Evolutionary conservation across 2,329 filamentous ascomycete genomes (phyloP).

Genomic region (Pestalotiopsis fici): DNA sequence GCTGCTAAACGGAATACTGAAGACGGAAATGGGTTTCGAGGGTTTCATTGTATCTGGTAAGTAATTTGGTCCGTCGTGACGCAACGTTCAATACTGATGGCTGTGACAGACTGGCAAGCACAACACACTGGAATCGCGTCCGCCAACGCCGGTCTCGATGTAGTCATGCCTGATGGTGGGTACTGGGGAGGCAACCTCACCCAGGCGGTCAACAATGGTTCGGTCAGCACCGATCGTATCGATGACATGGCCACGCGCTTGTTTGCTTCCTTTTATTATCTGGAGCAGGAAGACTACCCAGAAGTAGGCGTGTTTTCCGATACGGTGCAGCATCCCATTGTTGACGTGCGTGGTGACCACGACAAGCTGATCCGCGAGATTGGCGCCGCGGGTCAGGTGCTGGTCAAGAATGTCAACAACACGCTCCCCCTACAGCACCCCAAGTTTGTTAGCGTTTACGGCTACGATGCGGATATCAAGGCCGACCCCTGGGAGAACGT

Average conservation of each 20-base stretch:
- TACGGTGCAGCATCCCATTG: conserved; percentile 59
- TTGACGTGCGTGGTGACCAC: conserved; percentile 76
- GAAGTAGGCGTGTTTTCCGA: conserved; percentile 38
- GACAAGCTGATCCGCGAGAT: conserved; percentile 71
- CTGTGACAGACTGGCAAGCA: conserved; percentile 1
- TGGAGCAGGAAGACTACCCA: conserved; percentile 43
- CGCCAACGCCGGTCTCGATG: conserved; percentile 21
- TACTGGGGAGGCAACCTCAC: conserved; percentile 56
- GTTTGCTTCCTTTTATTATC: conserved; percentile 75
- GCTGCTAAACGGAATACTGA: conserved; percentile 78
- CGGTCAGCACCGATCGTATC: conserved; percentile 73
- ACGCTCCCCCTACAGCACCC: conserved; percentile 20
- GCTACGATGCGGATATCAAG: conserved; percentile 39
- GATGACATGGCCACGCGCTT: conserved; percentile 87
- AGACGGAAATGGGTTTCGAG: conserved; percentile 85
- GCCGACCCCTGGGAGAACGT: conserved; percentile 38
- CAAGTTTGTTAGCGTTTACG: conserved; percentile 13
- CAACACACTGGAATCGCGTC: conserved; percentile 34
- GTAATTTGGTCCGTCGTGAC: not conserved
- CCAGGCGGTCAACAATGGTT: conserved; percentile 75
- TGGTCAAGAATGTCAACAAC: conserved; percentile 71
- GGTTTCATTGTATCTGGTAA: conserved; percentile 64
- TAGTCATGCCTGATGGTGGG: conserved; percentile 9
- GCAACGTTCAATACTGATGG: not conserved
- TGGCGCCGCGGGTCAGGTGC: conserved; percentile 75